These are phyloP conservation scores for Lecanosticta acicola DNA, from an alignment of 2,329 filamentous ascomycete genomes.

Conservation along the genomic window DNA sequence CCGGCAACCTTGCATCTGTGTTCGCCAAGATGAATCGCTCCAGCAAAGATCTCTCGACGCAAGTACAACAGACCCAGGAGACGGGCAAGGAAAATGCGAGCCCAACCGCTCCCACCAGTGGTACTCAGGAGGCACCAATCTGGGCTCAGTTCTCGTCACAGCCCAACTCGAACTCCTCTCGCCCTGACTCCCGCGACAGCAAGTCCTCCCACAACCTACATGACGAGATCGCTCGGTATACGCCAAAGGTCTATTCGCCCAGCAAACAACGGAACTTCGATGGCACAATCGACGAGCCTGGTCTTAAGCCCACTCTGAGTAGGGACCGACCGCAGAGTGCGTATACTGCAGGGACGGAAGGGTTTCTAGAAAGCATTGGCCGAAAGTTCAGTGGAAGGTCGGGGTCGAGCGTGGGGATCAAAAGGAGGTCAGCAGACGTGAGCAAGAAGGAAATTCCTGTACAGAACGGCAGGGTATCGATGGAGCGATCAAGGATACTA, in stretches of 20 bases:
- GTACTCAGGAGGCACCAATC: constrained; percentile 59
- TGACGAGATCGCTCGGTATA: constrained; percentile 55
- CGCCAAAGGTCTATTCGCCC: constrained; percentile 55
- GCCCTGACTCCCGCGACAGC: constrained; percentile 43
- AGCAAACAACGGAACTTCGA: constrained; percentile 57
- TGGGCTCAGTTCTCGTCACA: constrained; percentile 66
- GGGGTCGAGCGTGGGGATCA: constrained; percentile 21
- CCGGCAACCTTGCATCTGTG: constrained; percentile 72
- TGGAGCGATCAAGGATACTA: constrained; percentile 19
- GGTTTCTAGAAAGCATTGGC: constrained; percentile 25
- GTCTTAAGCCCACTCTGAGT: constrained; percentile 43
- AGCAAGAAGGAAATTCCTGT: constrained; percentile 15
- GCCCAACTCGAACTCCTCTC: constrained; percentile 26
- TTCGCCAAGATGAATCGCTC: constrained; percentile 67
- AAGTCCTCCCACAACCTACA: constrained; percentile 40
- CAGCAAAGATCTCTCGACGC: constrained; percentile 55
- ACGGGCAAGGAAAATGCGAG: constrained; percentile 80
- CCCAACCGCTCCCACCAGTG: constrained; percentile 47
- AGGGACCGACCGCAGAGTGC: constrained; percentile 28
- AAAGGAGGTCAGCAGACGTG: constrained; percentile 24
- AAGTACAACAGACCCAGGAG: constrained; percentile 37
- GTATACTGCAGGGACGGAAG: constrained; percentile 15
- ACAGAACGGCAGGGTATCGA: constrained; percentile 13
- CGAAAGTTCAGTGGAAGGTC: constrained; percentile 24
- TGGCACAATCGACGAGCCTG: constrained; percentile 30